Base-by-base conservation (phyloP, 768 basidiomycete genomes). In the Agaricus bisporus region DNA sequence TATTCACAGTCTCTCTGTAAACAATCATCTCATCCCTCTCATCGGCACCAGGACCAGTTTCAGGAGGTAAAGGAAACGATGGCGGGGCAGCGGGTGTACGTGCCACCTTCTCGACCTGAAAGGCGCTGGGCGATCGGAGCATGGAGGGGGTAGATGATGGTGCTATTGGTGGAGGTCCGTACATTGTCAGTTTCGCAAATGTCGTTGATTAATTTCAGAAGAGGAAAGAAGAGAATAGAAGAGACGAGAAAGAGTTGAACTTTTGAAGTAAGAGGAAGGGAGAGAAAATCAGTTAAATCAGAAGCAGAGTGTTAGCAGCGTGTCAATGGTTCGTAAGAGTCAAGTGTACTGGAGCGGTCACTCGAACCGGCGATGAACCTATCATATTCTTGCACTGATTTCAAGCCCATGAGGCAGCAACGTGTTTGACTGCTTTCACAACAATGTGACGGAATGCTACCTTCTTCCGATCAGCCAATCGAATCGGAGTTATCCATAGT, bases 101-200 rank as follows among this genome's bases (percentile, higher is more conserved):
- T 32, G 69, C 66, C 12, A 71, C 67, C 53, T 74, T 77, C 66
- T 88, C 87, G 59, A 89, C 77, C 68, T 87, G 83, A 61, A 89
- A 88, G 25, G 70, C 60, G 53, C 75, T 77, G 15, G 73, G 69
- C 9, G 73, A 72, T 37, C 75, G 70, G 65, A 22, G 54, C 35
- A 54, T 32, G 36, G 39, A 48, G 18, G 56, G 32, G 10, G n/a
- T 29, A n/a, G 54, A n/a, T 12, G 48, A 58, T 4, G 45, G 41
- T 36, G 42, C 49, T 41, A 50, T 41, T 26, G 56, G 53, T 56
- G 51, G 43, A 20, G 48, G 54, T 28, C 50, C 56, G 48, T 58
- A 60, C 56, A 60, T 60, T 7, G 37, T n/a, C n/a, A n/a, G 3
- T 41, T 22, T 39, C 17, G 10, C 1, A 15, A 11, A 8, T 2